These are phyloP conservation scores for Rhizoctonia solani DNA, from an alignment of 1,284 basidiomycete species.

Conservation along the genomic window DNA sequence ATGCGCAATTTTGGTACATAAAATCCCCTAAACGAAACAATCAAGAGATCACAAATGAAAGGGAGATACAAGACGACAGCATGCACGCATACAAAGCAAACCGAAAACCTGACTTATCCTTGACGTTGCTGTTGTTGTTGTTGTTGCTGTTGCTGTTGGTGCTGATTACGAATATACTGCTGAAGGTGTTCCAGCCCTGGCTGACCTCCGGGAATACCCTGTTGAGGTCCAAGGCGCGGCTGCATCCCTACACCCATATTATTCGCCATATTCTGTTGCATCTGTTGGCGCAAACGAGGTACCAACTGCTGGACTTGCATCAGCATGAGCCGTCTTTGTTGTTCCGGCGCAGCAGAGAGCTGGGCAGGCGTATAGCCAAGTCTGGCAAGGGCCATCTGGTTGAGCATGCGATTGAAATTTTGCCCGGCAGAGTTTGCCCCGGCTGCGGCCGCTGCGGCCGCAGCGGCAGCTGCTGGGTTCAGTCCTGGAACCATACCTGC, in stretches of 20 bases:
- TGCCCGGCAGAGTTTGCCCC: neutral
- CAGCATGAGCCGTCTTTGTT: neutral
- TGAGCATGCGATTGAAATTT: neutral
- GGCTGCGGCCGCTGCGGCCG: neutral
- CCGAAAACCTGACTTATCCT: neutral
- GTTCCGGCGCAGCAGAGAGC: neutral
- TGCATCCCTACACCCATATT: neutral
- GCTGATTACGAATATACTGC: conserved; percentile 30
- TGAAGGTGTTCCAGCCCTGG: conserved; percentile 31
- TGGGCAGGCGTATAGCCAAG: conserved; percentile 22
- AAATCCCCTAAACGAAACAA: neutral
- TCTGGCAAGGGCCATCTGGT: conserved; percentile 19
- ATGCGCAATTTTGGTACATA: too few relatives aligned
- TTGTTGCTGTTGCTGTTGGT: conserved; percentile 13
- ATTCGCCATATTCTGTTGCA: neutral
- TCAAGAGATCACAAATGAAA: neutral
- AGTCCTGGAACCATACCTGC: too few relatives aligned
- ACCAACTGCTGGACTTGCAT: conserved; percentile 1
- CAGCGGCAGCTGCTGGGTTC: neutral
- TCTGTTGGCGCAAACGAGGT: neutral
- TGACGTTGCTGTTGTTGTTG: neutral
- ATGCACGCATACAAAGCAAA: too few relatives aligned
- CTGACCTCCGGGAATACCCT: conserved; percentile 9
- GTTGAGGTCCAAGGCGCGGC: neutral
- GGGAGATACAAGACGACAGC: too few relatives aligned